Percentiles rank a stretch among this genome's conserved stretches.
Evolutionary conservation across 1,284 basidiomycete genomes (phyloP).

Genomic region (Ganoderma sinense): DNA sequence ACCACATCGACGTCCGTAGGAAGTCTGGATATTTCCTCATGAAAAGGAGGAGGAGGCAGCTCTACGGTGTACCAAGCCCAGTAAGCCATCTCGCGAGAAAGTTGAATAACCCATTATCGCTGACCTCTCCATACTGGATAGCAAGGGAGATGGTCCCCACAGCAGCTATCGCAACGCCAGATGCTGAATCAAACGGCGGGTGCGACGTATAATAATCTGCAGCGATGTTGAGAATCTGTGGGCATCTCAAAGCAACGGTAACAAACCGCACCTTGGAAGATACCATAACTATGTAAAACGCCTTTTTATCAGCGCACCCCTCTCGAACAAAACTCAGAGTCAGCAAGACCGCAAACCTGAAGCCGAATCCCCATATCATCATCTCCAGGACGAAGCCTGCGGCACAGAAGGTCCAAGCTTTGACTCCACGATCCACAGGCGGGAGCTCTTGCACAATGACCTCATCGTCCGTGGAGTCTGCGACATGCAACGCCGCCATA

Average conservation of each 20-base stretch:
- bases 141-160: constrained; percentile 26
- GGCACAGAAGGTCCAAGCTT: constrained; percentile 21
- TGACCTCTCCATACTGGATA: constrained; percentile 25
- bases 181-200: constrained; percentile 26
- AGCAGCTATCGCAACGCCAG: constrained; percentile 22
- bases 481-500: neutral
- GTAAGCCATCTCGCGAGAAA: neutral
- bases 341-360: constrained; percentile 19
- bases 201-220: constrained; percentile 26
- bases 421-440: constrained; percentile 6
- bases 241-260: neutral
- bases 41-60: constrained; percentile 31
- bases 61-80: constrained; percentile 15
- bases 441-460: constrained; percentile 20
- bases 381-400: constrained; percentile 39
- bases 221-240: constrained; percentile 18
- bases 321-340: neutral
- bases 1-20: constrained; percentile 33
- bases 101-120: neutral
- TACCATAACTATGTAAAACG: constrained; percentile 29
- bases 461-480: constrained; percentile 5
- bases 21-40: constrained; percentile 36
- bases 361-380: constrained; percentile 46
- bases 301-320: neutral
- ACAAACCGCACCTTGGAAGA: constrained; percentile 25